Evolutionary conservation across 176 grass and related monocot species (phyloP).

Genomic region (Carex cristatella): DNA sequence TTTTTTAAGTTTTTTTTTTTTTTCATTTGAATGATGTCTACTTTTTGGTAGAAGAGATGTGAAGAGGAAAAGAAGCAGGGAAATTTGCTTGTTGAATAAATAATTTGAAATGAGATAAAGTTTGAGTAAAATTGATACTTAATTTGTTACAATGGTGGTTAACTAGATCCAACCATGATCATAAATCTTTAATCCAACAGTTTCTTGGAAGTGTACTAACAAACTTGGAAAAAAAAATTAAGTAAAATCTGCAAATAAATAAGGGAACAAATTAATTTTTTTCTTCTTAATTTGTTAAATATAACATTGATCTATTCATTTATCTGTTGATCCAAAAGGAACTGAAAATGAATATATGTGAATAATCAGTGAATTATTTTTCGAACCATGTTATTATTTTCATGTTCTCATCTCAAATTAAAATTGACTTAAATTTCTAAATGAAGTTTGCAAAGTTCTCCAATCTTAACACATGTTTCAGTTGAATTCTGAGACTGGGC

Average conservation of each 20-base stretch:
- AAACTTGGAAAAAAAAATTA: neutral
- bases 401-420: neutral
- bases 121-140: neutral
- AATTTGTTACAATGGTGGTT: neutral
- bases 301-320: too few species aligned
- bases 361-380: neutral
- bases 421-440: neutral
- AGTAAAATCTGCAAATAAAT: too few species aligned
- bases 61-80: neutral
- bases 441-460: neutral
- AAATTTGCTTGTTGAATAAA: constrained; percentile 13
- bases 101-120: constrained; percentile 11
- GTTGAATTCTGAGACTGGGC: too few species aligned
- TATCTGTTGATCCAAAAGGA: too few species aligned
- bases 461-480: neutral
- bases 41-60: neutral
- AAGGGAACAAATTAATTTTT: too few species aligned
- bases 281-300: too few species aligned
- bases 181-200: neutral
- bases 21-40: neutral
- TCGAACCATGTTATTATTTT: too few species aligned
- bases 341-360: neutral
- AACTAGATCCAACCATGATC: neutral
- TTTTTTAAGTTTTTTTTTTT: neutral
- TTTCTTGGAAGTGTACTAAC: neutral